These are phyloP conservation scores for Chloranthus sessilifolius DNA, from an alignment of 164 flowering plant genomes.

Conservation along the genomic window DNA sequence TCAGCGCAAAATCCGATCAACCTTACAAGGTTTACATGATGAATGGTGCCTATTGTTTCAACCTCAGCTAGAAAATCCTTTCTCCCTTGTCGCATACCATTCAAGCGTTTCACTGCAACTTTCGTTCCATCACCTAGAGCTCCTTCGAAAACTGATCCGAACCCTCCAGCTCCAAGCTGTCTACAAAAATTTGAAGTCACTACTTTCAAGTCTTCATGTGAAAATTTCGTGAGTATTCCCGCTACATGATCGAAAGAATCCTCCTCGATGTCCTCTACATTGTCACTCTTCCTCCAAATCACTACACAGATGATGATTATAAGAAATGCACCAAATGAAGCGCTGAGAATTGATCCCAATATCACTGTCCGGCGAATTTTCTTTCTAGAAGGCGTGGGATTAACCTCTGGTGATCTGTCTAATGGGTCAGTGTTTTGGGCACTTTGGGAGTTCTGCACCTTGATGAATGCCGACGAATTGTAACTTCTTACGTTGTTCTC, in stretches of 20 bases:
- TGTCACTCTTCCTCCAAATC: not conserved
- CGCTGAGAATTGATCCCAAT: too few species aligned
- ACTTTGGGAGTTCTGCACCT: not conserved
- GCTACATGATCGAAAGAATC: constrained; percentile 16
- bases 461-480: not conserved
- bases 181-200: not conserved
- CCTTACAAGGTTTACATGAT: constrained; percentile 8
- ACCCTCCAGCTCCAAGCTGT: constrained; percentile 7
- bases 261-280: constrained; percentile 6
- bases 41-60: constrained; percentile 7
- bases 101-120: constrained; percentile 11
- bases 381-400: not conserved
- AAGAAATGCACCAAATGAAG: too few species aligned
- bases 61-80: constrained; percentile 11
- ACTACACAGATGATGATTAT: too few species aligned
- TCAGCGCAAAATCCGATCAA: constrained; percentile 4
- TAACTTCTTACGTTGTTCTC: not conserved
- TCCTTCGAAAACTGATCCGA: constrained; percentile 7
- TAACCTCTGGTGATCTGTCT: not conserved
- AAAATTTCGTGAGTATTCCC: constrained; percentile 11
- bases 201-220: not conserved
- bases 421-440: not conserved
- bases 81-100: not conserved
- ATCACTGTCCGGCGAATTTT: not conserved
- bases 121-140: not conserved